Conservation (phyloP, 345 rosid species). For the Pugionium cornutum region DNA sequence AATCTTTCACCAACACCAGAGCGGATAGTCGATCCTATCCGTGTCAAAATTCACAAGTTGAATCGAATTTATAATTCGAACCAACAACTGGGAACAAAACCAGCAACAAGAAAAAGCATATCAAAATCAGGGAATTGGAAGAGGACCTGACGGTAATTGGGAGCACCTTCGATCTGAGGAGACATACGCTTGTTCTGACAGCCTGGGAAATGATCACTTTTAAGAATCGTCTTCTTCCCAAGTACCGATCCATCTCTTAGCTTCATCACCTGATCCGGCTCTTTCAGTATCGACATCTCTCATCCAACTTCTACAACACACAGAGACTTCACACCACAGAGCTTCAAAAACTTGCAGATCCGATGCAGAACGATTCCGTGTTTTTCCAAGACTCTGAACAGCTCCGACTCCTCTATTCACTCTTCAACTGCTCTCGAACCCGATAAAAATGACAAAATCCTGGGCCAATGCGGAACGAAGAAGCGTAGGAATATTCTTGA, state of each 20-base stretch:
- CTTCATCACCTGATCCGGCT: constrained; percentile 90
- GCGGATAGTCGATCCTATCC: neutral
- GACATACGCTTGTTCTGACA: constrained; percentile 91
- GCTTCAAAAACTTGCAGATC: too few species aligned
- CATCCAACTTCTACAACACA: constrained; percentile 23
- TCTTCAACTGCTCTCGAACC: constrained; percentile 8
- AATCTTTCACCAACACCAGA: neutral
- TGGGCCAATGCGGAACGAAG: constrained; percentile 28
- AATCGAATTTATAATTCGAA: neutral
- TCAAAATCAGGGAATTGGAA: neutral
- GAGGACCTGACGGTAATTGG: constrained; percentile 92
- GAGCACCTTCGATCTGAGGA: constrained; percentile 96
- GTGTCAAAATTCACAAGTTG: constrained; percentile 12
- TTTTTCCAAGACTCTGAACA: too few species aligned
- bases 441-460: constrained; percentile 16
- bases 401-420: too few species aligned
- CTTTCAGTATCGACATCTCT: constrained; percentile 78
- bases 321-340: neutral
- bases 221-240: constrained; percentile 95
- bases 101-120: neutral
- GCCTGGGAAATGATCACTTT: constrained; percentile 99
- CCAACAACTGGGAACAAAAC: neutral
- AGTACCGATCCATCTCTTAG: constrained; percentile 90
- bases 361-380: too few species aligned
- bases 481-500: constrained; percentile 31